Evolutionary conservation across 2,329 filamentous ascomycete species (phyloP).

Genomic region (Botrytis galanthina): DNA sequence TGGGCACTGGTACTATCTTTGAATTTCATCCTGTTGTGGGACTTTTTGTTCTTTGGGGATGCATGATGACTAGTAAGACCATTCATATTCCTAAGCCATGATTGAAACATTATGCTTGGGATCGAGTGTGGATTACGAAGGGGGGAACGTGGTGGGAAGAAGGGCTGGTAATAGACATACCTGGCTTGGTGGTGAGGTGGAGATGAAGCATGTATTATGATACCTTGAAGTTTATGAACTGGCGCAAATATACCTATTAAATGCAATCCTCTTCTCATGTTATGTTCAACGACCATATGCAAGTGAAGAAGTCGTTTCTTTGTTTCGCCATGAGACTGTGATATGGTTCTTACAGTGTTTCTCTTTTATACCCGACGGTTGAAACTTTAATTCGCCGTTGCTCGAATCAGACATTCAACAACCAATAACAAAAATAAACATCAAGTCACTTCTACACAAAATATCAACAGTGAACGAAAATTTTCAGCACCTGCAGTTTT

Average conservation of each 20-base stretch:
- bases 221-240: conserved; percentile 17
- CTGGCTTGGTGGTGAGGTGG: background rate
- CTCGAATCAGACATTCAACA: too few relatives aligned
- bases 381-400: background rate
- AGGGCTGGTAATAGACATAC: background rate
- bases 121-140: background rate
- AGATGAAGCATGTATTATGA: conserved; percentile 17
- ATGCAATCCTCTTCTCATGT: background rate
- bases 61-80: conserved; percentile 91
- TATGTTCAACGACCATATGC: background rate
- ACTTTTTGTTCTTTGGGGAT: conserved; percentile 85
- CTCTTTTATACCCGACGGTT: background rate
- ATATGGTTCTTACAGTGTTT: background rate
- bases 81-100: conserved; percentile 90
- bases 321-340: background rate
- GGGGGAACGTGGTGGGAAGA: background rate
- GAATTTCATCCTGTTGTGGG: conserved; percentile 83
- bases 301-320: background rate
- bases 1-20: conserved; percentile 62
- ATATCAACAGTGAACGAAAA: background rate
- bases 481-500: background rate
- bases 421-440: background rate
- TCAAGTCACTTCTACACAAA: background rate
- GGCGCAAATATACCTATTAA: background rate
- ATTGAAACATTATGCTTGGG: background rate